phyloP scores from a whole-genome alignment of 352 stramenopile species.

The Globisporangium rhizosaccharum region DNA sequence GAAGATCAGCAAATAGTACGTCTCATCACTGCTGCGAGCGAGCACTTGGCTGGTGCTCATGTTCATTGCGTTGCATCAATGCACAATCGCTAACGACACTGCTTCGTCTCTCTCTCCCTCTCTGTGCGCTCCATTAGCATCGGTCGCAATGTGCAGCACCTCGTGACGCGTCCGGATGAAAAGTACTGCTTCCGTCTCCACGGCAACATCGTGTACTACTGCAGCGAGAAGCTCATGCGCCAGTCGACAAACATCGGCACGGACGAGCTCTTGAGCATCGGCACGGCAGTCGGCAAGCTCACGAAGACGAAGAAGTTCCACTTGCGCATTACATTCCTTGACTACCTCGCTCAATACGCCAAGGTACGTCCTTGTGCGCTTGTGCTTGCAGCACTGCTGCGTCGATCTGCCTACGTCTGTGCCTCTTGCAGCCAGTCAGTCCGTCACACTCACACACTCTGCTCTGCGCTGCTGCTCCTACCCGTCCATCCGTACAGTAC shows the following conservation, averaged over 20 bases:
- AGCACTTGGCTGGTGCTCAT: neutral
- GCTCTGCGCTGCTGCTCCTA: no score
- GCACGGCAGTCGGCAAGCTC: conserved; percentile 98
- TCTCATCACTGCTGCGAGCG: conserved; percentile 7
- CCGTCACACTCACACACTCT: neutral
- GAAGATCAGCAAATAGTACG: conserved; percentile 97
- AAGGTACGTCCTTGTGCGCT: conserved; percentile 48
- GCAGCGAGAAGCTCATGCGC: conserved; percentile 96
- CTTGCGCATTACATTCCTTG: conserved; percentile 97
- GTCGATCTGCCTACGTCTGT: neutral
- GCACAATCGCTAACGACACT: neutral
- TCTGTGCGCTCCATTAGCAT: conserved; percentile 61
- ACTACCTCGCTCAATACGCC: conserved; percentile 98
- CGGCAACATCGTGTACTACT: conserved; percentile 97
- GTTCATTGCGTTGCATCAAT: neutral
- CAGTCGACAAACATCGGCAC: conserved; percentile 92
- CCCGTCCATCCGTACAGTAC: conserved; percentile 56
- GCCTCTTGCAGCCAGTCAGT: no score
- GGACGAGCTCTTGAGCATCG: conserved; percentile 95
- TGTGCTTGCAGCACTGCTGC: neutral
- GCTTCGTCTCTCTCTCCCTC: neutral
- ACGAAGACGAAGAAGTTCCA: conserved; percentile 99
- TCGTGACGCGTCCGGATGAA: conserved; percentile 96
- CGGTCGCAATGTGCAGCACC: conserved; percentile 94
- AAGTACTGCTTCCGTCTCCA: conserved; percentile 97